Evolutionary conservation across 306 rosid genomes (phyloP).

Genomic region (Glycyrrhiza uralensis): DNA sequence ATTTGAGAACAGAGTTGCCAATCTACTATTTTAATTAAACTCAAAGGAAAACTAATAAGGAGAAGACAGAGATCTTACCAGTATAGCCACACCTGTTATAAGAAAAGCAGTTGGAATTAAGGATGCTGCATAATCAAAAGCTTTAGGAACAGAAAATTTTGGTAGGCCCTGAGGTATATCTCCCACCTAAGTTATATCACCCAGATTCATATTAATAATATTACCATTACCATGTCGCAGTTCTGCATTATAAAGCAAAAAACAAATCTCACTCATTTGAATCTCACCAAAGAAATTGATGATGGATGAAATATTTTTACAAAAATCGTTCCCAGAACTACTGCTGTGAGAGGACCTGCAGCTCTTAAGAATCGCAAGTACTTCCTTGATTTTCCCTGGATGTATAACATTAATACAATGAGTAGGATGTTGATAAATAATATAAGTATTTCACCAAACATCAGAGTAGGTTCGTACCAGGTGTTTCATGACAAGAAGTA

Average conservation of each 20-base stretch:
- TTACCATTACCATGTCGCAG: neutral
- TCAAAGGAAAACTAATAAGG: neutral
- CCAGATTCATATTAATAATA: neutral
- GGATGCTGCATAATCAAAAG: slow-evolving; percentile 59
- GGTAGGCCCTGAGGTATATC: slow-evolving; percentile 96
- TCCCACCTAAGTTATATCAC: slow-evolving; percentile 82
- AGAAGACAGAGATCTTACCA: slow-evolving; percentile 55
- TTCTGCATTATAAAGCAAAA: slow-evolving; percentile 10
- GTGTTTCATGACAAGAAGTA: slow-evolving; percentile 84
- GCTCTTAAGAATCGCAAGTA: slow-evolving; percentile 84
- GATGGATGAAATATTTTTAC: slow-evolving; percentile 70
- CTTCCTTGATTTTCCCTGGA: slow-evolving; percentile 91
- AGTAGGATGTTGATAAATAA: slow-evolving; percentile 17
- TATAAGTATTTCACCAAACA: slow-evolving; percentile 19
- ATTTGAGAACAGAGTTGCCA: slow-evolving; percentile 6
- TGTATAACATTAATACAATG: slow-evolving; percentile 29
- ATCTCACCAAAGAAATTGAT: slow-evolving; percentile 82
- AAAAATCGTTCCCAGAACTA: slow-evolving; percentile 64
- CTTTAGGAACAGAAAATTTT: slow-evolving; percentile 75
- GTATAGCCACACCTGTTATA: slow-evolving; percentile 93
- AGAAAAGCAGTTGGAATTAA: slow-evolving; percentile 92
- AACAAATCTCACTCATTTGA: slow-evolving; percentile 22
- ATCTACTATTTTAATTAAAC: neutral
- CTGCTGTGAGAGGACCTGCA: slow-evolving; percentile 91
- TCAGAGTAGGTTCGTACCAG: slow-evolving; percentile 57